Evolutionary conservation across 2,329 filamentous ascomycete species (phyloP).

Genomic region (Apiospora pterosperma): DNA sequence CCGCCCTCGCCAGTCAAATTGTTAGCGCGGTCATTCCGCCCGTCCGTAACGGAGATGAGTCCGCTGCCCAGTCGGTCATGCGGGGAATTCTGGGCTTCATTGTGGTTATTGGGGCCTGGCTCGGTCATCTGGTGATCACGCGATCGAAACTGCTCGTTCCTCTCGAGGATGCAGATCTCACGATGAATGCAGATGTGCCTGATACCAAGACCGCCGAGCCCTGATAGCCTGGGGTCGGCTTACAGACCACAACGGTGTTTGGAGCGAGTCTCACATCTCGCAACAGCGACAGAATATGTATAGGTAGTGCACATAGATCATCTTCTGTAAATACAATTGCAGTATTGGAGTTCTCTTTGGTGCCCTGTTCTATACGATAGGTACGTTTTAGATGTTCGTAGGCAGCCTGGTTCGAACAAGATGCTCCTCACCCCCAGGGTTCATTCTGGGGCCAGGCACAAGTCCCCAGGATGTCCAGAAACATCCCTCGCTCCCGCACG

Average conservation of each 20-base stretch:
- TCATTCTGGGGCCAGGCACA: too few species aligned
- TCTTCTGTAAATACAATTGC: too few species aligned
- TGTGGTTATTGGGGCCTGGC: slow-evolving; percentile 4
- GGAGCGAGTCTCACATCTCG: too few species aligned
- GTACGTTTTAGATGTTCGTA: too few species aligned
- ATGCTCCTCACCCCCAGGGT: too few species aligned
- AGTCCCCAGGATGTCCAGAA: too few species aligned
- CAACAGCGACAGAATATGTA: neutral
- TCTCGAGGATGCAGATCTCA: neutral
- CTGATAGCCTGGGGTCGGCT: neutral
- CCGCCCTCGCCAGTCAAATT: slow-evolving; percentile 28
- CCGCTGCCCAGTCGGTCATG: neutral
- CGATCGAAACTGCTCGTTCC: neutral
- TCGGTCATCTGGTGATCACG: slow-evolving; percentile 5
- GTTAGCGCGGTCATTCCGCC: slow-evolving; percentile 20
- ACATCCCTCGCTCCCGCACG: too few species aligned
- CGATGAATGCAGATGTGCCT: neutral
- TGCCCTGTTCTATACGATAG: too few species aligned
- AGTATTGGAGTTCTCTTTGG: too few species aligned
- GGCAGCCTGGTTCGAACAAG: too few species aligned
- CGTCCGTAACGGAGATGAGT: neutral
- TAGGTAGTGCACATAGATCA: neutral
- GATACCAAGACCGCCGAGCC: neutral
- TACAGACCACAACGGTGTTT: too few species aligned
- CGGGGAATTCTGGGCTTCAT: slow-evolving; percentile 2